Conservation (phyloP, 768 basidiomycete genomes). For the Rhodosporidiobolus odoratus region DNA sequence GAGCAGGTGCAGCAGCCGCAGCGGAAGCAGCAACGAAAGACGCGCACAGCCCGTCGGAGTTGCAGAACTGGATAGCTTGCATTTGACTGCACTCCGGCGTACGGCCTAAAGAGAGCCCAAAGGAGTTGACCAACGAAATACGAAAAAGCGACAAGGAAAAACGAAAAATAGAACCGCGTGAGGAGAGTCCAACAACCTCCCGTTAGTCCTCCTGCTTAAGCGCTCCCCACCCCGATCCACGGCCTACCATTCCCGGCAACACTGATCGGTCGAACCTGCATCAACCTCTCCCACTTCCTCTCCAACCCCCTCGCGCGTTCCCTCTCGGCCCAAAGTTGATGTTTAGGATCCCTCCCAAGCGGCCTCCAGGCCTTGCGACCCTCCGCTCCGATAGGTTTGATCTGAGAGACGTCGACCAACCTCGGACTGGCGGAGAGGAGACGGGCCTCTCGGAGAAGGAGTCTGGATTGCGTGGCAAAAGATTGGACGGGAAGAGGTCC, state of each 20-base stretch:
- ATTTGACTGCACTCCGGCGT: no score
- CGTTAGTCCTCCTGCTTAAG: no score
- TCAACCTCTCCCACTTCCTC: conserved; percentile 17
- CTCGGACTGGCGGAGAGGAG: conserved; percentile 72
- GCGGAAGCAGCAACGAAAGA: no score
- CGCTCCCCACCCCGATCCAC: neutral
- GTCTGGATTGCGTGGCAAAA: conserved; percentile 73
- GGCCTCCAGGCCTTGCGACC: conserved; percentile 11
- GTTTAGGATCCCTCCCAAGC: conserved; percentile 22
- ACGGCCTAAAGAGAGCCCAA: no score
- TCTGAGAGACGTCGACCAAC: conserved; percentile 66
- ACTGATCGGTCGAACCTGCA: neutral
- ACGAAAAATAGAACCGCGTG: neutral
- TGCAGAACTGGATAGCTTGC: no score
- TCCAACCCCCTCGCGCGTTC: conserved; percentile 24
- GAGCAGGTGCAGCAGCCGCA: no score
- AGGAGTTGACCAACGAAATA: no score
- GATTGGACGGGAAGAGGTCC: conserved; percentile 30
- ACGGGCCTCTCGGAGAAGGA: conserved; percentile 83
- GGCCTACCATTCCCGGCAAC: no score
- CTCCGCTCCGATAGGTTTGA: neutral
- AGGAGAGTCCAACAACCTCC: no score
- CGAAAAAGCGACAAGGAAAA: no score
- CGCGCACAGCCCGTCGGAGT: no score
- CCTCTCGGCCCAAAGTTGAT: conserved; percentile 37